phyloP scores from a whole-genome alignment of 495 filamentous ascomycete species.

The Neurospora discreta region DNA sequence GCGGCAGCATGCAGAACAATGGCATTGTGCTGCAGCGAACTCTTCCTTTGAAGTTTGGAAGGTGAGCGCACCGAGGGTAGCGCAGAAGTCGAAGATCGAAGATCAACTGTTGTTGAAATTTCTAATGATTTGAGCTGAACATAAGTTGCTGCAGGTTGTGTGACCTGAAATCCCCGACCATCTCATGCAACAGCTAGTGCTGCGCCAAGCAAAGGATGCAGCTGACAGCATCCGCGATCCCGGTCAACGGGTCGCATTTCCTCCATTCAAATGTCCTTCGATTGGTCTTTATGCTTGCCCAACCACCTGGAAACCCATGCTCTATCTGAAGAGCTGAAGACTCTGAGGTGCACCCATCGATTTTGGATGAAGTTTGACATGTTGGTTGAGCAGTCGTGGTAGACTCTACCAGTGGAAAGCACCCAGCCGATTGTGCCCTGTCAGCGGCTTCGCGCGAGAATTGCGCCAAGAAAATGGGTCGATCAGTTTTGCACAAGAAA shows the following conservation, averaged over 20 bases:
- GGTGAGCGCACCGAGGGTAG: not conserved
- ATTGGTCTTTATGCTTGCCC: not conserved
- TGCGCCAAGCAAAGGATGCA: not conserved
- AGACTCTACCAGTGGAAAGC: not conserved
- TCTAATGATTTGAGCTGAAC: not conserved
- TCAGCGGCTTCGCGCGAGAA: not conserved
- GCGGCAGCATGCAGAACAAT: not conserved
- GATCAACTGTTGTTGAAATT: not conserved
- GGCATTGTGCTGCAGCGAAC: not conserved
- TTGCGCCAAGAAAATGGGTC: not conserved
- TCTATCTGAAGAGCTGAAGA: not conserved
- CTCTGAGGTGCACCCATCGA: not conserved
- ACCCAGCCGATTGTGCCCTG: not conserved
- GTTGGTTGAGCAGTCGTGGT: not conserved
- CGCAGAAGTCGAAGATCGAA: not conserved
- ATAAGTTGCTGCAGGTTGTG: too few species aligned
- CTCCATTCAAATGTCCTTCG: not conserved
- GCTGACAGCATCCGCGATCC: not conserved
- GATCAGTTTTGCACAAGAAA: not conserved
- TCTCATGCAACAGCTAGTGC: not conserved
- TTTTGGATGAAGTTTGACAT: not conserved
- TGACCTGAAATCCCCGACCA: not conserved
- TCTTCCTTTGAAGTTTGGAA: not conserved
- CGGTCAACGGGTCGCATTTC: not conserved
- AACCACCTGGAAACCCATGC: not conserved